Conservation (phyloP, 805 yeast genomes). For the Yamadazyma philogaea region DNA sequence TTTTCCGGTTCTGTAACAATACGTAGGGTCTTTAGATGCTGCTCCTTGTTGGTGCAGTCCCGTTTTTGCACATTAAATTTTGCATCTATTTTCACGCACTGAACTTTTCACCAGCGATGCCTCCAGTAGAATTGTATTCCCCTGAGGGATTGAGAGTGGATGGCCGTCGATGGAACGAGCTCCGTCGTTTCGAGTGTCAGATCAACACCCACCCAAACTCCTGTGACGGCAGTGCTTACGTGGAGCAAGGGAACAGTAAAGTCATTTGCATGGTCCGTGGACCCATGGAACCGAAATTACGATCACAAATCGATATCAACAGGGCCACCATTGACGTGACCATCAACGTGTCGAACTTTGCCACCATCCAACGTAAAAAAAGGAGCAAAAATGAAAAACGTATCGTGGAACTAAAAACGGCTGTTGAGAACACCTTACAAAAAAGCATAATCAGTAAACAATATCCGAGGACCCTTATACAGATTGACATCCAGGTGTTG, state of each 20-base stretch:
- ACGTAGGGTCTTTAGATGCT: no score
- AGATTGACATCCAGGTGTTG: constrained; percentile 69
- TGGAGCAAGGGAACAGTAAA: constrained; percentile 90
- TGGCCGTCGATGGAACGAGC: constrained; percentile 94
- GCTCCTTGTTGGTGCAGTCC: background rate
- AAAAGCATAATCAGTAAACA: constrained; percentile 70
- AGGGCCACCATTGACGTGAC: constrained; percentile 61
- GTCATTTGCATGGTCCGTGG: constrained; percentile 84
- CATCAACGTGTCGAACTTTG: constrained; percentile 75
- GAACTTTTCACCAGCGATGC: constrained; percentile 34
- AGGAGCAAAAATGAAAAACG: constrained; percentile 66
- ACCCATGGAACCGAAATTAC: constrained; percentile 75
- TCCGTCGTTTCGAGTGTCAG: constrained; percentile 74
- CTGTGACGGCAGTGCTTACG: constrained; percentile 88
- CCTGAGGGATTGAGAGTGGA: constrained; percentile 93
- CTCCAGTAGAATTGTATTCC: constrained; percentile 78
- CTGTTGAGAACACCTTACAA: constrained; percentile 66
- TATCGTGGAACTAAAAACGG: constrained; percentile 61
- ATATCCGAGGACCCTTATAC: constrained; percentile 82
- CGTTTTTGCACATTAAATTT: background rate
- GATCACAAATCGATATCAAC: constrained; percentile 49
- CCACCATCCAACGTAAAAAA: constrained; percentile 72
- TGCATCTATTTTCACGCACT: background rate
- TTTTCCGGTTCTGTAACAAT: no score
- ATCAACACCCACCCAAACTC: constrained; percentile 86